Evolutionary conservation across 306 rosid genomes (phyloP), one percentile per base, ranked within the genome.

Genomic region (Prosopis cineraria): DNA sequence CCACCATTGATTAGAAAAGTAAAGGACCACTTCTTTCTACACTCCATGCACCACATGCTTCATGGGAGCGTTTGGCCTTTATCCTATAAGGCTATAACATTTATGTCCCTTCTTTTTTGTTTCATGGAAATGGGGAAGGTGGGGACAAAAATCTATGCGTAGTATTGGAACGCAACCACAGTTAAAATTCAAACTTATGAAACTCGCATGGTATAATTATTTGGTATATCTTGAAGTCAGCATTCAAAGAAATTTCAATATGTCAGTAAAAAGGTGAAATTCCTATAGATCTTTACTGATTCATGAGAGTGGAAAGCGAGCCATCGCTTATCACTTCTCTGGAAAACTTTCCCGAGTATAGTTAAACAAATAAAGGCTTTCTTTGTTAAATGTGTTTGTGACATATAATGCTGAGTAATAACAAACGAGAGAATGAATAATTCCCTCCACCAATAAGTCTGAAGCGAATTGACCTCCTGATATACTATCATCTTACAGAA

Each of bases 351-450:
- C 20, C 7, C 53, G 33, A 19, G 47, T 30, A 64, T 74, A 11
- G 70, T 56, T 58, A 24, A 3, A 30, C 36, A 47, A 24, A 71
- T 10, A 47, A 33, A 39, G 58, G 58, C 58, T 50, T 50, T 50
- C 73, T 58, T 76, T 37, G 56, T 67, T 50, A 39, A 58, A 82
- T 52, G 73, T 82, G 69, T 80, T 69, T 64, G 76, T 44, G 47
- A 79, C 60, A 72, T 50, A 70, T 72, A 75, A 80, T 76, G 58
- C 70, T 64, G 19, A 69, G 69, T 55, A 81, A 59, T 48, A 79
- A 59, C 66, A 77, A 78, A 62, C 64, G 72, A 89, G 98, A 92
- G 96, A 94, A 94, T 92, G 90, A 92, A 94, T 80, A 79, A 81
- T 94, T 94, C 96, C 97, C 96, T 86, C 84, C 66, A 76, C 33